Evolutionary conservation across 129 eudicot genomes (phyloP), one percentile per base, ranked within the genome.

Genomic region (Centaurea solstitialis): DNA sequence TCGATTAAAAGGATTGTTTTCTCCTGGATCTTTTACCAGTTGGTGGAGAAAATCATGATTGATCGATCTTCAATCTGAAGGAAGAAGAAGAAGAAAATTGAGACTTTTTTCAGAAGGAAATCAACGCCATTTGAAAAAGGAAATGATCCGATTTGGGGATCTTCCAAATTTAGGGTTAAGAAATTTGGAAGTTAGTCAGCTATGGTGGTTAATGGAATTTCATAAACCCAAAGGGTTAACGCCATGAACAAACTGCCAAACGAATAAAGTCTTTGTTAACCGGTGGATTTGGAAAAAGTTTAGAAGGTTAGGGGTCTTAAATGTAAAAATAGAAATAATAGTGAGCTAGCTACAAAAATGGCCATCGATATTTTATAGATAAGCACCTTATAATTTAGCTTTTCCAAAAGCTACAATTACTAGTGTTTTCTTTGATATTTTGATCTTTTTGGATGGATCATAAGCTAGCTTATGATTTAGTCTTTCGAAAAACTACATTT

Each of bases 41-140:
- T 76, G 64, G 43, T 72, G 77, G 73, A 80, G 83, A 80, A 80
- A 12, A 30, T 38, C 64, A 64, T 24, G 81, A 77, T 78, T n/a
- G 74, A 66, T 77, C 82, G 76, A 78, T 69, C 75, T 45, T 65
- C 74, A 81, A 53, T 73, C 23, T 66, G 69, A 67, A 65, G 59
- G 66, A 18, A 26, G 30, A 26, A 26, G 1, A 26, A 26, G n/a
- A 26, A 64, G 4, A 77, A 50, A 70, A 50, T 13, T 9, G 41
- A 37, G 30, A 81, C 24, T 65, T 66, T 50, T 28, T 8, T 7
- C 30, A 26, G 18, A 57, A 26, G 47, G 28, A 40, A 65, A 64
- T 77, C 74, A 39, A 77, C 74, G 65, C 74, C 74, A 77, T 22
- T 77, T 77, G 79, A 45, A 74, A 74, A 81, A 45, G 69, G 65